These are phyloP conservation scores for Cicer arietinum DNA, from an alignment of 306 rosid genomes.

Conservation along the genomic window DNA sequence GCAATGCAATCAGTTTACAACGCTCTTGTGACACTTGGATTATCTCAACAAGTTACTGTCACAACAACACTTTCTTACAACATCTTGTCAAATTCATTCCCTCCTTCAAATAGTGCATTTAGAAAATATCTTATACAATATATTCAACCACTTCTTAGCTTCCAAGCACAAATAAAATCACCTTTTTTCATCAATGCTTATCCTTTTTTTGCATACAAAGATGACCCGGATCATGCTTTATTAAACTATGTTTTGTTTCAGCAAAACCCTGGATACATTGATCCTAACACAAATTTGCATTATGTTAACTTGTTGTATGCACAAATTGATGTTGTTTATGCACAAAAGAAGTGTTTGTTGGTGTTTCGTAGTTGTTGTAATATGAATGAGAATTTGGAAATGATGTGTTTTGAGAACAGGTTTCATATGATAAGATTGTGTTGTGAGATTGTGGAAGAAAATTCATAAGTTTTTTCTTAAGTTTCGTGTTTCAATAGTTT, in stretches of 20 bases:
- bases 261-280: conserved; percentile 73
- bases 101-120: conserved; percentile 81
- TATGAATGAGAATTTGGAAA: no score
- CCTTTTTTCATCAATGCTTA: conserved; percentile 88
- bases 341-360: not conserved
- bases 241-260: conserved; percentile 76
- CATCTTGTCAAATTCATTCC: conserved; percentile 64
- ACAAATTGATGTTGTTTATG: conserved; percentile 92
- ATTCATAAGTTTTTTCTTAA: no score
- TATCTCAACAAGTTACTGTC: conserved; percentile 66
- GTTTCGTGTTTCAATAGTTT: no score
- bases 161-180: conserved; percentile 66
- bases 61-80: conserved; percentile 78
- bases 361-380: no score
- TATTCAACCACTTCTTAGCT: conserved; percentile 68
- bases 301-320: conserved; percentile 94
- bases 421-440: no score
- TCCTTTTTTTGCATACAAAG: conserved; percentile 85
- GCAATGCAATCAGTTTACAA: conserved; percentile 79
- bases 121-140: conserved; percentile 57
- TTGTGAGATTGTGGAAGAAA: no score
- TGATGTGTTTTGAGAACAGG: no score
- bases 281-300: conserved; percentile 69
- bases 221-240: conserved; percentile 56
- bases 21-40: conserved; percentile 71